A percentile compares a stretch with the other conserved stretches of the same genome.
phyloP scores from a whole-genome alignment of 495 filamentous ascomycete genomes.

The Neurospora sp. region DNA sequence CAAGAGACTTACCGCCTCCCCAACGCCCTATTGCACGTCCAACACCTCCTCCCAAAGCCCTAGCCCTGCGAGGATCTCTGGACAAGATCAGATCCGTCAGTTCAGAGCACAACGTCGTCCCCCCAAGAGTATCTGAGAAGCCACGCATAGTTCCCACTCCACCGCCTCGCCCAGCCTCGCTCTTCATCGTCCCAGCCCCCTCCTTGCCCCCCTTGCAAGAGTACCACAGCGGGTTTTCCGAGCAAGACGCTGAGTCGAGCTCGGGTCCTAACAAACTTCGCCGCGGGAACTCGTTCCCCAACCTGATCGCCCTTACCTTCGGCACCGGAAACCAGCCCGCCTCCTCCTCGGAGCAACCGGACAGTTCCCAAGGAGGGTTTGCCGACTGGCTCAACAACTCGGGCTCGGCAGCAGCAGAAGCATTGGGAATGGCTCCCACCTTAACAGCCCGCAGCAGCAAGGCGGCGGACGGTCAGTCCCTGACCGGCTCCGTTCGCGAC shows the following conservation, averaged over 20 bases:
- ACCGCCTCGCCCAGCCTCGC: constrained; percentile 8
- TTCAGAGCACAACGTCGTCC: neutral
- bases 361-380: constrained; percentile 18
- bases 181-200: constrained; percentile 5
- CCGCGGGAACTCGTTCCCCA: constrained; percentile 34
- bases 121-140: constrained; percentile 15
- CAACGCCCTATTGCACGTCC: neutral
- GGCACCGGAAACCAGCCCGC: constrained; percentile 22
- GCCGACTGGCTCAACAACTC: constrained; percentile 26
- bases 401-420: constrained; percentile 6
- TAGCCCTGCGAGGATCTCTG: constrained; percentile 13
- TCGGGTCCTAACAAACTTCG: constrained; percentile 21
- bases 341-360: constrained; percentile 21
- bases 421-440: neutral
- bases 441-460: neutral
- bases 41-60: constrained; percentile 2
- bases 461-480: neutral
- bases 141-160: constrained; percentile 10
- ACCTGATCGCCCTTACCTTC: constrained; percentile 23
- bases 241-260: constrained; percentile 16
- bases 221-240: constrained; percentile 26
- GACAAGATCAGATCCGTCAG: constrained; percentile 5
- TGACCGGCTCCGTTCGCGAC: neutral
- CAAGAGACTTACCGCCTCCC: neutral
- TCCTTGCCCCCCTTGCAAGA: constrained; percentile 20